Evolutionary conservation across 1,284 basidiomycete genomes (phyloP), one percentile per base, ranked within the genome.

Genomic region (Ustilago crameri): DNA sequence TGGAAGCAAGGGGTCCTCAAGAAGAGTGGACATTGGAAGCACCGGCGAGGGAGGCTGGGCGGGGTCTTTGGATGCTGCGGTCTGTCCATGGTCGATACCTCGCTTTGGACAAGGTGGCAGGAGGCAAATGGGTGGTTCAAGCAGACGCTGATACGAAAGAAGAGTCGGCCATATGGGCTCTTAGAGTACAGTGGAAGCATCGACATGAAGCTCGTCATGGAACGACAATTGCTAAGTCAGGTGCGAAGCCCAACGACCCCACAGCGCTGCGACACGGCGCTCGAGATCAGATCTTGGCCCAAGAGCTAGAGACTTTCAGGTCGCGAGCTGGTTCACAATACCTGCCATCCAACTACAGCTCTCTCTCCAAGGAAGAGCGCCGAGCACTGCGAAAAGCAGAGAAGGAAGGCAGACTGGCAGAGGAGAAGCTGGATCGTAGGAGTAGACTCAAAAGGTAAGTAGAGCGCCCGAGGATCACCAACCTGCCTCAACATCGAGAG

Each of bases 351-450:
- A 41, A 69, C 45, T 69, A 63, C 43, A 49, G 27, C 3, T 51
- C 47, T 35, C 30, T 72, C 32, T 56, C 59, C 5, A 63, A 58
- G 26, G 63, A 72, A 17, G 69, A 72, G 18, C 47, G 59, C 20
- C 53, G 60, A 42, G 74, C 76, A 17, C 67, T 79, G 37, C 62
- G 75, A 49, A 75, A 69, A 32, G 75, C 65, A 7, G 61, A 77
- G 30, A 78, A 76, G 40, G 73, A 80, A 42, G 78, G 78, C 10
- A 56, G 78, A n/a, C 60, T 80, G 2, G 75, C 75, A 18, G 78
- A 80, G 52, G 78, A 72, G 45, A 77, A 79, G 78, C 75, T 80
- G 15, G 74, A 80, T 30, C 67, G 76, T 5, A 68, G 78, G 15
- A 67, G 61, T 9, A 72, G 64, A 59, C 56, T 76, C 48, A 80